These are phyloP conservation scores for Prunus davidiana DNA, from an alignment of 306 rosid genomes.

Conservation along the genomic window DNA sequence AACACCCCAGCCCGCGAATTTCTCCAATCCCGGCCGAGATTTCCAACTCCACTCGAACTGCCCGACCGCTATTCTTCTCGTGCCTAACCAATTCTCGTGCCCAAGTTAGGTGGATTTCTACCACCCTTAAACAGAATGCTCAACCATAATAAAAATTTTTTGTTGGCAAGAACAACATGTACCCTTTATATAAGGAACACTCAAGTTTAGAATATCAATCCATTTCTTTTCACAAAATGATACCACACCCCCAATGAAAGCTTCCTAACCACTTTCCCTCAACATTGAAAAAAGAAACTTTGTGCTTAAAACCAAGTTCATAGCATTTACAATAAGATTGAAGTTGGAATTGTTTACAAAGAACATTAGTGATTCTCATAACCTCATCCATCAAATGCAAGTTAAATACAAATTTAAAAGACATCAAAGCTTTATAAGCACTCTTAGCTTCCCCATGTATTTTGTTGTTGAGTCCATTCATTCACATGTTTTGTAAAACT, in stretches of 20 bases:
- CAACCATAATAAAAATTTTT: background rate
- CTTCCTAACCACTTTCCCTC: background rate
- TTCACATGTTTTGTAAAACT: background rate
- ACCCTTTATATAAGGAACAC: background rate
- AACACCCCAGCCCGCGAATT: too few relatives aligned
- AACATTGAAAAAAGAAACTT: too few relatives aligned
- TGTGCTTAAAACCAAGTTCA: too few relatives aligned
- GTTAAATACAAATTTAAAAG: background rate
- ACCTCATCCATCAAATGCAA: background rate
- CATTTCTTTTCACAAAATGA: background rate
- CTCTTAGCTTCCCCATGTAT: background rate
- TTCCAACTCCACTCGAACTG: too few relatives aligned
- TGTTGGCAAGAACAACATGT: background rate
- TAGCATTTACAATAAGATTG: too few relatives aligned
- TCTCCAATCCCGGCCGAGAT: too few relatives aligned
- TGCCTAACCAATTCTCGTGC: too few relatives aligned
- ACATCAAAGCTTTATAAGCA: background rate
- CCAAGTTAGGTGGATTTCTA: too few relatives aligned
- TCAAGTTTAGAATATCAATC: background rate
- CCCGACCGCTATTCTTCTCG: too few relatives aligned
- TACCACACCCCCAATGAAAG: too few relatives aligned
- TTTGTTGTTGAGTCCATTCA: background rate
- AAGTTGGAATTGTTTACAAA: too few relatives aligned
- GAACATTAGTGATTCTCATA: background rate
- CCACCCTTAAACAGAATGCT: background rate